Conservation (phyloP, 257 asterid species). For the Plectranthus barbatus region DNA sequence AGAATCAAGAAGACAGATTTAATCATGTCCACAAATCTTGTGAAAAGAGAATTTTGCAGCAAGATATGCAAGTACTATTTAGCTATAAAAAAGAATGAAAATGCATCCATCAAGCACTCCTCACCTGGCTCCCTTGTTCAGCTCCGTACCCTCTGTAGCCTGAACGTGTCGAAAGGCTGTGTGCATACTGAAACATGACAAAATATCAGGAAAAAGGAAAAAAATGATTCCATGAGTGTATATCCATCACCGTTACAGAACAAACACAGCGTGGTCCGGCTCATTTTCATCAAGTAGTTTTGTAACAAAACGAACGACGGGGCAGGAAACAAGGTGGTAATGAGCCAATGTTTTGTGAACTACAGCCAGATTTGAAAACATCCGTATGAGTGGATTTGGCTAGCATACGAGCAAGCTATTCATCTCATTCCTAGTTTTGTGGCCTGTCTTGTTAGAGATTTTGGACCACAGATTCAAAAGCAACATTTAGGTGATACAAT, state of each 20-base stretch:
- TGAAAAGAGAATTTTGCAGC: background rate
- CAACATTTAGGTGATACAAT: background rate
- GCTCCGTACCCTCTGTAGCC: slow-evolving; percentile 86
- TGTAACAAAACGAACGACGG: background rate
- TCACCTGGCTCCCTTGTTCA: slow-evolving; percentile 73
- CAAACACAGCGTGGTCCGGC: background rate
- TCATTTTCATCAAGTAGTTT: background rate
- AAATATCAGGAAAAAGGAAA: background rate
- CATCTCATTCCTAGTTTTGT: too few relatives aligned
- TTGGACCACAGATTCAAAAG: too few relatives aligned
- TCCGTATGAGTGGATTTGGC: too few relatives aligned
- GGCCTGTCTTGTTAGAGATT: too few relatives aligned
- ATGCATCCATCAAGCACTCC: background rate
- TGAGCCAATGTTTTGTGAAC: background rate
- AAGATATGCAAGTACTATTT: background rate
- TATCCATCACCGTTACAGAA: background rate
- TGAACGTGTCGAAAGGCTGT: slow-evolving; percentile 48
- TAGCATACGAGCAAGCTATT: too few relatives aligned
- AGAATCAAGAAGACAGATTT: background rate
- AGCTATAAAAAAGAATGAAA: background rate
- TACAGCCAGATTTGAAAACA: background rate
- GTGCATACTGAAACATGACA: slow-evolving; percentile 56
- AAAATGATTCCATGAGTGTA: background rate
- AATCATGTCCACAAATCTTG: background rate
- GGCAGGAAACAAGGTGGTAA: background rate